Percentiles rank a stretch among this genome's conserved stretches.
These are phyloP conservation scores for Ophiocordyceps camponoti-leonardi DNA, from an alignment of 2,329 filamentous ascomycete species.

Conservation along the genomic window DNA sequence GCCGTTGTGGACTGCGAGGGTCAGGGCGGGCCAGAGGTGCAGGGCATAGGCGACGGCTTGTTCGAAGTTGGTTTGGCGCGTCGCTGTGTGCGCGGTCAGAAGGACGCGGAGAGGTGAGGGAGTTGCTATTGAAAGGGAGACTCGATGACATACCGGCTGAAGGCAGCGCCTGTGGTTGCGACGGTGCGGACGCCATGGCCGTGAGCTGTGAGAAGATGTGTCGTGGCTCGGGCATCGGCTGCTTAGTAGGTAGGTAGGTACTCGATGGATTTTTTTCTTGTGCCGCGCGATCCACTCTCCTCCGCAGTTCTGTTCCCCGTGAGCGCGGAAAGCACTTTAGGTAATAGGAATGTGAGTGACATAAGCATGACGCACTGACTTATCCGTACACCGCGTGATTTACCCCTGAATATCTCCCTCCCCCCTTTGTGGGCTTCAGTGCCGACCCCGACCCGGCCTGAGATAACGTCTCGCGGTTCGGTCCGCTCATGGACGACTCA, in stretches of 20 bases:
- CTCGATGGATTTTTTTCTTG: background rate
- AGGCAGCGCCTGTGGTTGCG: constrained; percentile 13
- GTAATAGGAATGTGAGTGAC: background rate
- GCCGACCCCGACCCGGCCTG: background rate
- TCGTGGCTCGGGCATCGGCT: background rate
- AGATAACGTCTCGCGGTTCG: background rate
- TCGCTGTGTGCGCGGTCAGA: constrained; percentile 19
- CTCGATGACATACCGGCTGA: constrained; percentile 11
- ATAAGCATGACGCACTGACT: background rate
- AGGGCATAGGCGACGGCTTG: constrained; percentile 72
- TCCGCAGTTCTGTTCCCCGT: background rate
- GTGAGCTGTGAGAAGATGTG: background rate
- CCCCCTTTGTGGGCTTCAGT: background rate
- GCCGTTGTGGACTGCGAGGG: constrained; percentile 68
- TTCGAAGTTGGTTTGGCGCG: constrained; percentile 55
- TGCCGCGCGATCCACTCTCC: background rate
- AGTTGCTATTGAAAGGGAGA: background rate
- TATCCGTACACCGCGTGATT: background rate
- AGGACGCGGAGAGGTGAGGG: background rate
- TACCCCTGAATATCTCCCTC: background rate
- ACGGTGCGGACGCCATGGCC: constrained; percentile 11
- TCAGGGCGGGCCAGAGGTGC: constrained; percentile 75
- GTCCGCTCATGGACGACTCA: background rate
- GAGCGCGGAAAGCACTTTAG: too few relatives aligned
- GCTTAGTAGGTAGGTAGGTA: background rate